A percentile compares a stretch with the other conserved stretches of the same genome.
phyloP scores from a whole-genome alignment of 768 basidiomycete species.

The Fibroporia radiculosa region DNA sequence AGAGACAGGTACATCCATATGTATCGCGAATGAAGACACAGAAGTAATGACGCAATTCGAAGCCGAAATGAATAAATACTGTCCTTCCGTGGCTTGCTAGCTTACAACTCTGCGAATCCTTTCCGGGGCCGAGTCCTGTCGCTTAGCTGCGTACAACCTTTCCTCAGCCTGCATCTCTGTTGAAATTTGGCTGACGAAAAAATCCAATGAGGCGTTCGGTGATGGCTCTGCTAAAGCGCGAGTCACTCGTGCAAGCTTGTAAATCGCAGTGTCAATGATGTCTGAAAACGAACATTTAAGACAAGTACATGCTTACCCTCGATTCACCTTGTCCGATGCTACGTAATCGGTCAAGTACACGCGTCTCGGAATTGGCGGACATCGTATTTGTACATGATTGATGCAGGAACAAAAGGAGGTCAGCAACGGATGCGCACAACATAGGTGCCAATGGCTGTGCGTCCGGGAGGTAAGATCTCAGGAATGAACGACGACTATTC shows the following conservation, averaged over 20 bases:
- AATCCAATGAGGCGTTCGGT: constrained; percentile 34
- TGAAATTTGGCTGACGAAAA: constrained; percentile 48
- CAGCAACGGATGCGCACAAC: constrained; percentile 53
- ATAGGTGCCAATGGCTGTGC: constrained; percentile 45
- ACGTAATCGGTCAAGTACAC: constrained; percentile 43
- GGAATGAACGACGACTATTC: not conserved
- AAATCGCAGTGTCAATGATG: not conserved
- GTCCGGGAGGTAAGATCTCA: not conserved
- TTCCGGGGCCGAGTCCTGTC: constrained; percentile 16
- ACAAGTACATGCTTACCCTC: constrained; percentile 34
- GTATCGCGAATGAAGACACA: no score
- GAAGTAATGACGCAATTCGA: no score
- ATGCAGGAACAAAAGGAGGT: constrained; percentile 56
- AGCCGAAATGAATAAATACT: no score
- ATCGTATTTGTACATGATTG: constrained; percentile 47
- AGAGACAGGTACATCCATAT: no score
- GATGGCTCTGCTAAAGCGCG: constrained; percentile 44
- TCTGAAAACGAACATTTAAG: constrained; percentile 5
- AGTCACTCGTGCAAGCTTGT: constrained; percentile 52
- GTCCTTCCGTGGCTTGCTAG: no score
- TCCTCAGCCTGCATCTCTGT: constrained; percentile 65
- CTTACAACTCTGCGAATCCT: constrained; percentile 14
- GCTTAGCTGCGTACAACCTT: constrained; percentile 43
- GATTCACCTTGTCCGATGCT: constrained; percentile 38
- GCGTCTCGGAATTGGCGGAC: constrained; percentile 43